Evolutionary conservation across 208 protist species (phyloP), one percentile per base, ranked within the genome.

Genomic region (Leishmania amazonensis): DNA sequence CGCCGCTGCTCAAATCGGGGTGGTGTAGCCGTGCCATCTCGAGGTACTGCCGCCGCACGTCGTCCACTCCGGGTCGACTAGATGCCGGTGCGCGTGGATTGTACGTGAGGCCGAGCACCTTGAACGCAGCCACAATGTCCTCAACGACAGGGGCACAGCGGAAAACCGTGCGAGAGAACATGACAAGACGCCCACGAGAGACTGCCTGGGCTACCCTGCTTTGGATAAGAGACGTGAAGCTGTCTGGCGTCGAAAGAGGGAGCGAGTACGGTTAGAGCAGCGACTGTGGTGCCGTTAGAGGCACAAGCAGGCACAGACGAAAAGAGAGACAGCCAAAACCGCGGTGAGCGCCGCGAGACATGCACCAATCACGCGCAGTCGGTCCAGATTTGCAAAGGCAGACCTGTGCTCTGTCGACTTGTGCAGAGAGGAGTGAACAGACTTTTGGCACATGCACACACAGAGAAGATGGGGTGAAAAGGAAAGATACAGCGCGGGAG

Each of bases 11-110:
- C 6, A 97, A 58, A 76, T 98, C 96, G 15, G 96, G 96, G 85
- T 98, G 96, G 85, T 97, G 94, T 45, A 95, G 87, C 35, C 91
- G 80, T 4, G 96, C 96, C 42, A 98, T 92, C 49, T 94, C 85
- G n/a, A 90, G 87, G 85, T 98, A 98, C 81, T 94, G 90, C 76
- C 85, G 75, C 1, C 95, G 92, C 35, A 98, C 93, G 40, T 91
- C 91, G 49, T 79, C 81, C 9, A 83, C 85, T 24, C 71, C 85
- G 1, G 88, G 89, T 19, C 85, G 84, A 64, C 62, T 79, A 68
- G 83, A 58, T 58, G 80, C 42, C 31, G 84, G 70, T 65, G 82
- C 76, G 45, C 51, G 81, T 15, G 82, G 85, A 76, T 81, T 86
- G 81, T 86, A 91, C 51, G 57, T 75, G 28, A 97, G 81, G 15